Evolutionary conservation across 805 yeast species (phyloP).

Genomic region (Torulaspora microellipsoides): DNA sequence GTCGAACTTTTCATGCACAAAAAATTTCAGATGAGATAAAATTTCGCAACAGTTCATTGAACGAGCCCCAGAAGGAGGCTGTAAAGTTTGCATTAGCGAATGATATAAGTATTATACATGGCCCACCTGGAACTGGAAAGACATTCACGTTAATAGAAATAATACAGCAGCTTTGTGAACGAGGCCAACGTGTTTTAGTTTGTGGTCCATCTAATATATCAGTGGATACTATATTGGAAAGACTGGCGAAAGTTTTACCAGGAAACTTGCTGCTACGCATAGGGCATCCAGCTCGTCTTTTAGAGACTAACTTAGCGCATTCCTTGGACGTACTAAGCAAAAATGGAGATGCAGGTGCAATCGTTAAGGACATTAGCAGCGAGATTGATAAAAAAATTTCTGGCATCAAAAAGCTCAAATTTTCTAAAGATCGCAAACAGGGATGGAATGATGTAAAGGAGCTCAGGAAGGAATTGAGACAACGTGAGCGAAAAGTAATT

Average conservation of each 20-base stretch:
- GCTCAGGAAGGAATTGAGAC: constrained; percentile 63
- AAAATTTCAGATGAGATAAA: constrained; percentile 5
- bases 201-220: constrained; percentile 95
- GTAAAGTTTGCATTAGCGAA: constrained; percentile 58
- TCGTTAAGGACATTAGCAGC: constrained; percentile 59
- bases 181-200: constrained; percentile 61
- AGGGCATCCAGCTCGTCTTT: constrained; percentile 89
- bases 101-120: constrained; percentile 61
- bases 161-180: constrained; percentile 61
- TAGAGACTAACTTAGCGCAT: constrained; percentile 57
- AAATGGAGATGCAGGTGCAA: constrained; percentile 50
- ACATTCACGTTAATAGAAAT: constrained; percentile 83
- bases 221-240: constrained; percentile 84
- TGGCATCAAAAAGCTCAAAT: constrained; percentile 55
- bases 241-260: constrained; percentile 47
- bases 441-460: constrained; percentile 66
- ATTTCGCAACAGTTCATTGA: constrained; percentile 32
- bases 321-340: constrained; percentile 72
- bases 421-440: constrained; percentile 58
- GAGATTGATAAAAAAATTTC: constrained; percentile 65
- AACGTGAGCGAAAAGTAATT: constrained; percentile 60
- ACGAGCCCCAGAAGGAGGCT: constrained; percentile 70
- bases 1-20: constrained; percentile 15
- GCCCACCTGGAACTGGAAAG: constrained; percentile 79
- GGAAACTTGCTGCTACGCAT: constrained; percentile 61